Conservation (phyloP, 164 flowering plant species). For the Malania oleifera region DNA sequence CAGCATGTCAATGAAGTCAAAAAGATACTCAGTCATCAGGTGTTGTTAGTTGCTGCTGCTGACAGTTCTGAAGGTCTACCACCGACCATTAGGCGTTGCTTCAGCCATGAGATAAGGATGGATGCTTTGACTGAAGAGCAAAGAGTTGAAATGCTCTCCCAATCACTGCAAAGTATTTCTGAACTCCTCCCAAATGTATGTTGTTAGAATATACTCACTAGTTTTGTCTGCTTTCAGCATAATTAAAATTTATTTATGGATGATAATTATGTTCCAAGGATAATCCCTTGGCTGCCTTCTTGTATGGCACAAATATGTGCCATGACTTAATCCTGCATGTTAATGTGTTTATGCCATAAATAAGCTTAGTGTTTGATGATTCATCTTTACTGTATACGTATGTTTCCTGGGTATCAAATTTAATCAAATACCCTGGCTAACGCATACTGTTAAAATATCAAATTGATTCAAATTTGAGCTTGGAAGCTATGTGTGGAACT, state of each 20-base stretch:
- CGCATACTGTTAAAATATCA: too few relatives aligned
- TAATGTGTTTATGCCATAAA: background rate
- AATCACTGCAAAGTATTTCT: constrained; percentile 46
- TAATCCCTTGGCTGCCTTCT: too few relatives aligned
- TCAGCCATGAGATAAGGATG: constrained; percentile 86
- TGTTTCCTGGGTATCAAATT: too few relatives aligned
- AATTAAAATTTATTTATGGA: background rate
- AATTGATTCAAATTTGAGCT: too few relatives aligned
- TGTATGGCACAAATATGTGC: too few relatives aligned
- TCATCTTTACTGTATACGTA: too few relatives aligned
- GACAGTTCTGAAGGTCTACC: constrained; percentile 64
- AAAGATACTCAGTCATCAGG: constrained; percentile 30
- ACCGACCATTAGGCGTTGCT: constrained; percentile 77
- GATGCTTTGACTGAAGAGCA: constrained; percentile 76
- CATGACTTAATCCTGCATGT: too few relatives aligned
- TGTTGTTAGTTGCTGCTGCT: constrained; percentile 64
- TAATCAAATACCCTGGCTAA: too few relatives aligned
- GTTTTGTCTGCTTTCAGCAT: background rate
- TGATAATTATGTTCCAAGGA: too few relatives aligned
- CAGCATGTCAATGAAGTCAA: constrained; percentile 33
- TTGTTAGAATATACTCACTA: background rate
- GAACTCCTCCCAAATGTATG: constrained; percentile 49
- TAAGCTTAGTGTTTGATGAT: background rate
- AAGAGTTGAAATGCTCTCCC: constrained; percentile 66
- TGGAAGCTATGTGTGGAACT: background rate